phyloP scores from a whole-genome alignment of 2,329 filamentous ascomycete genomes.

The Trichoderma sp. region DNA sequence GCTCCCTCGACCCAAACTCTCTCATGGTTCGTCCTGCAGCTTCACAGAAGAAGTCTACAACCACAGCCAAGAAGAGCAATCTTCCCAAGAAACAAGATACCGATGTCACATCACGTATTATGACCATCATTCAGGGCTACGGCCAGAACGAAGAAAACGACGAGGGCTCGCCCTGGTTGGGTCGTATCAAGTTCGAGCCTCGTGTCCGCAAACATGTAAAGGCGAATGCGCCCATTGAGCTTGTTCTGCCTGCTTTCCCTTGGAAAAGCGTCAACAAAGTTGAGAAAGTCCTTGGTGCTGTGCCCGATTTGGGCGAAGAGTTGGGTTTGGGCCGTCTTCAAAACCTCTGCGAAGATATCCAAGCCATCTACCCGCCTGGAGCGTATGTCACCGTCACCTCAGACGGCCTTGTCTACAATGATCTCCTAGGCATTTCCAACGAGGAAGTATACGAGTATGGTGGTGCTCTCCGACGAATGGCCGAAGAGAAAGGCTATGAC shows the following conservation, averaged over 20 bases:
- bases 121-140: background rate
- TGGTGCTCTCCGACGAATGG: background rate
- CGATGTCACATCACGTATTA: background rate
- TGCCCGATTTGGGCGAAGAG: background rate
- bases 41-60: background rate
- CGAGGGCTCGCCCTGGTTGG: background rate
- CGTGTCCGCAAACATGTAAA: background rate
- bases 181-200: background rate
- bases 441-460: background rate
- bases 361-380: slow-evolving; percentile 3
- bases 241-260: background rate
- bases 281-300: background rate
- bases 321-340: background rate
- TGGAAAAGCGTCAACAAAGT: background rate
- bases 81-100: background rate
- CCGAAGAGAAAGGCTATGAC: background rate
- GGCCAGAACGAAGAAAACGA: background rate
- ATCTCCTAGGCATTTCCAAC: background rate
- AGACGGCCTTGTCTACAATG: background rate
- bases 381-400: slow-evolving; percentile 8
- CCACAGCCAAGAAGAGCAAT: background rate
- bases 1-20: background rate
- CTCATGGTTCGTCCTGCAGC: background rate
- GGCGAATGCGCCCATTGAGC: background rate
- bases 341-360: slow-evolving; percentile 2